These are phyloP conservation scores for Trichoderma virens DNA, from an alignment of 495 filamentous ascomycete genomes.

Conservation along the genomic window DNA sequence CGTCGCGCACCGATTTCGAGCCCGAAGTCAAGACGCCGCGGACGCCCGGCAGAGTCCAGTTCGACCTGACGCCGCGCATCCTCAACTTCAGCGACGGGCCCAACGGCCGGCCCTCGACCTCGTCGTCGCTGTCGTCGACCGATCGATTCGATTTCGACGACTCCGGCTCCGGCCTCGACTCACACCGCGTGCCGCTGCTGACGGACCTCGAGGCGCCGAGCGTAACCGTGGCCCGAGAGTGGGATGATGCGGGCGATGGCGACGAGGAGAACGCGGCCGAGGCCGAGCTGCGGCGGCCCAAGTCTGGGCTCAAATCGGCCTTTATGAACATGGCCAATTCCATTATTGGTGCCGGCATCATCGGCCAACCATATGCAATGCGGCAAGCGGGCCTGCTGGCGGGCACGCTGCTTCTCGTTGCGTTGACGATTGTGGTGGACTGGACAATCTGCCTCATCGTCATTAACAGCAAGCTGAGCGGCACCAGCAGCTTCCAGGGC, in stretches of 20 bases:
- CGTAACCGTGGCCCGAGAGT: slow-evolving; percentile 62
- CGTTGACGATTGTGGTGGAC: slow-evolving; percentile 76
- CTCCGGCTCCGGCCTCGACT: slow-evolving; percentile 29
- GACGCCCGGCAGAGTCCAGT: slow-evolving; percentile 80
- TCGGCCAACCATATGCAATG: slow-evolving; percentile 94
- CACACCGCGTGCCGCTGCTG: slow-evolving; percentile 60
- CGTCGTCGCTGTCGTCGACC: slow-evolving; percentile 30
- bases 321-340: slow-evolving; percentile 99
- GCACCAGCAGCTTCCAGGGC: slow-evolving; percentile 85
- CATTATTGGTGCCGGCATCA: slow-evolving; percentile 97
- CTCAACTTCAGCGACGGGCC: slow-evolving; percentile 25
- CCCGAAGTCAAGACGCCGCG: slow-evolving; percentile 47
- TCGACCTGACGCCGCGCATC: slow-evolving; percentile 57
- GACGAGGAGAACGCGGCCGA: slow-evolving; percentile 31
- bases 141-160: slow-evolving; percentile 31
- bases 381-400: slow-evolving; percentile 77
- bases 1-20: background rate
- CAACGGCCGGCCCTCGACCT: slow-evolving; percentile 29
- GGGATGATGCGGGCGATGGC: slow-evolving; percentile 26
- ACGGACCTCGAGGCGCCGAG: slow-evolving; percentile 84
- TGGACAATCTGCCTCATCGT: slow-evolving; percentile 98
- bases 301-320: slow-evolving; percentile 38
- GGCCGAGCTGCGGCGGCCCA: slow-evolving; percentile 38
- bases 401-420: slow-evolving; percentile 69
- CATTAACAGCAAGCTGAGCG: slow-evolving; percentile 89